Percentiles rank a stretch among this genome's conserved stretches.
Conservation (phyloP, 2,329 filamentous ascomycete species). For the Colletotrichum musicola region DNA sequence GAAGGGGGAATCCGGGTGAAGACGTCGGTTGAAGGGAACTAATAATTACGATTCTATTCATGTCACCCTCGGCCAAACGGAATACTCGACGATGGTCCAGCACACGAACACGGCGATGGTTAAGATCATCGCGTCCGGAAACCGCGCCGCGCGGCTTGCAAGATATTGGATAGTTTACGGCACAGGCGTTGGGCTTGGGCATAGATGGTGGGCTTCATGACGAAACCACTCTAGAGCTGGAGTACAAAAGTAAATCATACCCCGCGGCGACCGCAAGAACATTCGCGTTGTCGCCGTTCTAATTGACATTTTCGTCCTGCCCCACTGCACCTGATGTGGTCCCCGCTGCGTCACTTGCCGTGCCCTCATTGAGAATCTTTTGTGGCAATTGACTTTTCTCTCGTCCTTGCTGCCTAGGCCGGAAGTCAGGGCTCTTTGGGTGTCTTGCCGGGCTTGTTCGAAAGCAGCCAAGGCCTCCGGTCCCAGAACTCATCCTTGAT, state of each 20-base stretch:
- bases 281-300: neutral
- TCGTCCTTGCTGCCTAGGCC: neutral
- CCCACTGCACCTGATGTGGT: neutral
- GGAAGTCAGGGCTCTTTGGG: constrained; percentile 66
- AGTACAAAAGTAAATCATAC: constrained; percentile 6
- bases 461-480: constrained; percentile 84
- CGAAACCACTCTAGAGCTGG: neutral
- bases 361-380: no score
- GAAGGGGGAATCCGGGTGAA: constrained; percentile 27
- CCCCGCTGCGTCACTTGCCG: no score
- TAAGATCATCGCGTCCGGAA: no score
- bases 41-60: neutral
- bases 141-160: no score
- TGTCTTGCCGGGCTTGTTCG: constrained; percentile 78
- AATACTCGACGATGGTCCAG: no score
- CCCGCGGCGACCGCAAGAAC: neutral
- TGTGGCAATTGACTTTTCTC: no score
- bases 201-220: neutral
- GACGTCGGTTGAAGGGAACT: neutral
- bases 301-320: constrained; percentile 1
- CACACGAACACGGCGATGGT: no score
- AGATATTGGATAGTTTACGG: no score
- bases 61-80: no score
- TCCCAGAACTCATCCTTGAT: constrained; percentile 98
- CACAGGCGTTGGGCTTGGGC: no score